Percentiles rank a stretch among this genome's conserved stretches.
phyloP scores from a whole-genome alignment of 164 flowering plant genomes.

The Akebia trifoliata region DNA sequence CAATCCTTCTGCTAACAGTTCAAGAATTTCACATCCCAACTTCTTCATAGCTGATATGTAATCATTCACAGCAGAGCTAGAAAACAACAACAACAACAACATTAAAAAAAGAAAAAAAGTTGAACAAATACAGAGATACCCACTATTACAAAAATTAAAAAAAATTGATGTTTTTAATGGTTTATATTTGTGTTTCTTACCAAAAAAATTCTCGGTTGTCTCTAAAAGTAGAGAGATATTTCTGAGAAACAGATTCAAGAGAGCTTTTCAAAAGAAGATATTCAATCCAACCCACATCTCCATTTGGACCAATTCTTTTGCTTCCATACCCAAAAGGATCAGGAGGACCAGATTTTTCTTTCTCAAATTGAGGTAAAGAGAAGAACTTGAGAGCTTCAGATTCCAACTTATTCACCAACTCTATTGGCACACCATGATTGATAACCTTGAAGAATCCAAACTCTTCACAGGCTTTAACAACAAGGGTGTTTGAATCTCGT shows the following conservation, averaged over 20 bases:
- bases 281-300: conserved; percentile 95
- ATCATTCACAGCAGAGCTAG: conserved; percentile 44
- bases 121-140: not conserved
- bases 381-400: conserved; percentile 57
- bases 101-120: not conserved
- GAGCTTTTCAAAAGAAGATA: conserved; percentile 59
- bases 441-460: conserved; percentile 82
- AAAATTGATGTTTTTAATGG: too few species aligned
- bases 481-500: conserved; percentile 37
- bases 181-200: too few species aligned
- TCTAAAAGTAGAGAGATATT: conserved; percentile 26
- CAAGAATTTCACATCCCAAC: conserved; percentile 48
- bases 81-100: too few species aligned
- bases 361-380: conserved; percentile 47
- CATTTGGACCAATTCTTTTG: conserved; percentile 73
- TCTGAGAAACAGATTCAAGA: too few species aligned
- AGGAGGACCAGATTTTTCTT: conserved; percentile 60
- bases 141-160: too few species aligned
- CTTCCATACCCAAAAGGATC: conserved; percentile 81
- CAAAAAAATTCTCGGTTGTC: conserved; percentile 42
- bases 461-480: conserved; percentile 71
- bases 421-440: conserved; percentile 69
- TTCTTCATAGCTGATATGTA: conserved; percentile 47
- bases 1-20: conserved; percentile 63
- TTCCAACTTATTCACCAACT: conserved; percentile 47